Evolutionary conservation across 2,329 filamentous ascomycete species (phyloP).

Genomic region (Arthrobotrys sinensis): DNA sequence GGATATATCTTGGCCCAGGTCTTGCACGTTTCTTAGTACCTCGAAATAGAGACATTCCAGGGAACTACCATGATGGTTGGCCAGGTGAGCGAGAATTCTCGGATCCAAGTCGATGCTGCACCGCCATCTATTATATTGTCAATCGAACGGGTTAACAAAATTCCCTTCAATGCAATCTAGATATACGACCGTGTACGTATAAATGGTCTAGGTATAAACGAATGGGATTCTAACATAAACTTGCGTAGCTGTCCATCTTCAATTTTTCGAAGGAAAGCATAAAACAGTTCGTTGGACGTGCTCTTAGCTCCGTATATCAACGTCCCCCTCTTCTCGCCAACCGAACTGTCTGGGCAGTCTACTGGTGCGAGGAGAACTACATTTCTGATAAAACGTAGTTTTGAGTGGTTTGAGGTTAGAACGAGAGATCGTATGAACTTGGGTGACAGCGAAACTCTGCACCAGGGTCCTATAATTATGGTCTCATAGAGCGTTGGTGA

Average conservation of each 20-base stretch:
- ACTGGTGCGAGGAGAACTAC: not conserved
- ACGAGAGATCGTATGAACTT: conserved; percentile 2
- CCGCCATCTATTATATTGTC: not conserved
- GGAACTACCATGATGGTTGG: conserved; percentile 1
- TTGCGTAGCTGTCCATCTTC: not conserved
- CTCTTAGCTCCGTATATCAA: not conserved
- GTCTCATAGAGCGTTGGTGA: conserved; percentile 3
- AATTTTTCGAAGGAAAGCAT: not conserved
- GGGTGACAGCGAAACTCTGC: not conserved
- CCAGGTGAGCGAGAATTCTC: not conserved
- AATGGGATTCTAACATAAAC: not conserved
- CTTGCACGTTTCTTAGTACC: too few relatives aligned
- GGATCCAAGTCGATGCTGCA: not conserved
- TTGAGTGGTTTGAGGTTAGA: not conserved
- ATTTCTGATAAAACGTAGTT: not conserved
- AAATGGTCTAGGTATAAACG: not conserved
- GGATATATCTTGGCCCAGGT: not conserved
- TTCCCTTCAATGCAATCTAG: not conserved
- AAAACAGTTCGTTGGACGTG: not conserved
- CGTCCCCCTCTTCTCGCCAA: not conserved
- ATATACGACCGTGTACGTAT: not conserved
- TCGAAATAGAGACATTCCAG: not conserved
- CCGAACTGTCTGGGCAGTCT: not conserved
- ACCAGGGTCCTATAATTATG: not conserved
- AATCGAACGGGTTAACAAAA: not conserved